Evolutionary conservation across 2,329 filamentous ascomycete species (phyloP).

Genomic region (Calycina herbarum): DNA sequence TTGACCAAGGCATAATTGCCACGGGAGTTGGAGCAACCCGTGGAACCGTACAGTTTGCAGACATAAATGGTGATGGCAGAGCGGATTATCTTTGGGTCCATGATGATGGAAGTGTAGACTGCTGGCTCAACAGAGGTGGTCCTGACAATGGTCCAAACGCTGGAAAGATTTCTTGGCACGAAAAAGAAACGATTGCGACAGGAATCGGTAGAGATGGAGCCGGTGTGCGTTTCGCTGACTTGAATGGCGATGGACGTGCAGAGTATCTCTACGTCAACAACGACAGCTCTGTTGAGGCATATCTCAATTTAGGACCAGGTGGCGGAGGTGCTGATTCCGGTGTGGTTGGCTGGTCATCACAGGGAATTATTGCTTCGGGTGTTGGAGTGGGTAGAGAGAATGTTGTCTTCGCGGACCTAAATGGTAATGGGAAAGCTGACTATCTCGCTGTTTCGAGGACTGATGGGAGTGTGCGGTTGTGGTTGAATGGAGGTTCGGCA

Average conservation of each 20-base stretch:
- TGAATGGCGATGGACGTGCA: slow-evolving; percentile 14
- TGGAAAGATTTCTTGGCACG: slow-evolving; percentile 6
- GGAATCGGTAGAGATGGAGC: slow-evolving; percentile 9
- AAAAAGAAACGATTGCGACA: slow-evolving; percentile 4
- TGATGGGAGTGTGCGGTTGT: slow-evolving; percentile 11
- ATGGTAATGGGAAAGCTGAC: slow-evolving; percentile 17
- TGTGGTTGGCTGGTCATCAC: background rate
- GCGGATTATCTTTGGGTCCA: slow-evolving; percentile 16
- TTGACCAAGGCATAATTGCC: slow-evolving; percentile 11
- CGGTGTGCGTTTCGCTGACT: slow-evolving; percentile 15
- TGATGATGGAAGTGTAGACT: slow-evolving; percentile 6
- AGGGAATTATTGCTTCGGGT: slow-evolving; percentile 7
- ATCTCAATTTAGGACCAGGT: background rate
- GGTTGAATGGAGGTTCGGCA: slow-evolving; percentile 21
- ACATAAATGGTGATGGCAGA: slow-evolving; percentile 17
- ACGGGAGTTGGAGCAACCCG: background rate
- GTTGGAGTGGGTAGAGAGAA: slow-evolving; percentile 5
- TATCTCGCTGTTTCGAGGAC: slow-evolving; percentile 12
- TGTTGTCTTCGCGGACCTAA: slow-evolving; percentile 14
- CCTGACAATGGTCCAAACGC: slow-evolving; percentile 4
- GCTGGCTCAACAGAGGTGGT: slow-evolving; percentile 12
- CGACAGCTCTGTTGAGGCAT: slow-evolving; percentile 6
- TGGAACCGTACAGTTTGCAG: slow-evolving; percentile 13
- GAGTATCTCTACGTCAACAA: slow-evolving; percentile 13
- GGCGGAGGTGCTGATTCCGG: background rate